These are phyloP conservation scores for Chiua virens DNA, from an alignment of 768 basidiomycete genomes.

Conservation along the genomic window DNA sequence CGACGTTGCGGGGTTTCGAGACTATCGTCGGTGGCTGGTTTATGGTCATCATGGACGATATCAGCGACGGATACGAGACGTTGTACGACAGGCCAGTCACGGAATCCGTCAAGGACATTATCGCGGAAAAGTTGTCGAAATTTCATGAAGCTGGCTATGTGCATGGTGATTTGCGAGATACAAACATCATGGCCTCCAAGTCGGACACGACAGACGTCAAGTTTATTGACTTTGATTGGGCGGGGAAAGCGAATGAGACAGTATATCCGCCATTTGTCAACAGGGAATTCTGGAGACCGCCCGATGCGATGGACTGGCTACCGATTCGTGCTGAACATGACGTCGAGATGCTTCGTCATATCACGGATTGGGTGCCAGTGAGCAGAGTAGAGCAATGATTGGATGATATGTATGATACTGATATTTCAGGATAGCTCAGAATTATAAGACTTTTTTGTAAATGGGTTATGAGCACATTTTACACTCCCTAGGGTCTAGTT, in stretches of 20 bases:
- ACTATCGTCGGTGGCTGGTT: conserved; percentile 24
- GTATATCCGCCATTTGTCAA: conserved; percentile 22
- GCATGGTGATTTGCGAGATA: conserved; percentile 24
- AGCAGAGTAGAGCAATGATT: no score
- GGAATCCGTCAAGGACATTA: no score
- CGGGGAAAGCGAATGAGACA: conserved; percentile 16
- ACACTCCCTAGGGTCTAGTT: no score
- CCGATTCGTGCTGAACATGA: no score
- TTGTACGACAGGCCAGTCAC: neutral
- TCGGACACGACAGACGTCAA: neutral
- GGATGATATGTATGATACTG: no score
- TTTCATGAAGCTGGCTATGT: conserved; percentile 19
- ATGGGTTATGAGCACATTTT: no score
- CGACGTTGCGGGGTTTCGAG: no score
- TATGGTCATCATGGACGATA: conserved; percentile 36
- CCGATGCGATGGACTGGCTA: no score
- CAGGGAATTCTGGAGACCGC: neutral
- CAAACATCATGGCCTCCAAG: conserved; percentile 21
- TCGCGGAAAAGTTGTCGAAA: neutral
- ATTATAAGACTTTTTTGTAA: no score
- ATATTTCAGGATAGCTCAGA: no score
- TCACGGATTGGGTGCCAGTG: no score
- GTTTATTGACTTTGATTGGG: conserved; percentile 34
- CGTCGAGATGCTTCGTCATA: no score
- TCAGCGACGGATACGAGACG: conserved; percentile 1